Evolutionary conservation across 2,329 filamentous ascomycete genomes (phyloP).

Genomic region (Aphanoascus verrucosus): DNA sequence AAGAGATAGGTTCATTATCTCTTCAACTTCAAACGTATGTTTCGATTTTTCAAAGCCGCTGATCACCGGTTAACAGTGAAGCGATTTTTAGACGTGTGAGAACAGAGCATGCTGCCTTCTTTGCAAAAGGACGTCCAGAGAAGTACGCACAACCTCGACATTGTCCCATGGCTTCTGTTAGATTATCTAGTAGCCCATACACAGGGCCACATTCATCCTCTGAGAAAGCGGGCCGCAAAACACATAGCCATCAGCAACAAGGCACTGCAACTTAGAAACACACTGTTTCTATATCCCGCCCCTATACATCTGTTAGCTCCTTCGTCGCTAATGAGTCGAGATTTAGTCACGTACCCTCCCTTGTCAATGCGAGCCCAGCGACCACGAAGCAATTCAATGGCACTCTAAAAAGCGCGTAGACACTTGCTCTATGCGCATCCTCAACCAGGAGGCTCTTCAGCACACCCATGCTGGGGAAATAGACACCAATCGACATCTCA

Average conservation of each 20-base stretch:
- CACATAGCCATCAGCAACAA: conserved; percentile 10
- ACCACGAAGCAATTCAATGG: conserved; percentile 51
- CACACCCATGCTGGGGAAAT: conserved; percentile 47
- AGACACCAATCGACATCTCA: conserved; percentile 48
- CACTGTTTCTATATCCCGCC: conserved; percentile 22
- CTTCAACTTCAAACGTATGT: too few species aligned
- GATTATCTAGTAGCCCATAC: too few species aligned
- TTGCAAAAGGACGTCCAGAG: too few species aligned
- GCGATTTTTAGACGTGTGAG: too few species aligned
- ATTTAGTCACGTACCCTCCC: conserved; percentile 29
- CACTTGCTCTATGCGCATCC: conserved; percentile 43
- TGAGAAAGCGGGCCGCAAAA: conserved; percentile 10
- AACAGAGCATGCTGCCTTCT: too few species aligned
- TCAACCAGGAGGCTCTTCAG: conserved; percentile 47
- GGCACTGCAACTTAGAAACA: conserved; percentile 25
- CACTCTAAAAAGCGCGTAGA: conserved; percentile 49
- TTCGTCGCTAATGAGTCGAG: not conserved
- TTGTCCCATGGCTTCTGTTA: too few species aligned
- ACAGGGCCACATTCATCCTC: not conserved
- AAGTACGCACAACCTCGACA: too few species aligned
- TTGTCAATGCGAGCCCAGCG: conserved; percentile 38
- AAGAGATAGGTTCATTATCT: too few species aligned
- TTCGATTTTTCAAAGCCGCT: too few species aligned
- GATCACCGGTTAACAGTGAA: too few species aligned
- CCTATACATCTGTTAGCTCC: not conserved